Base-by-base conservation (phyloP, 257 asterid species). In the Linaria vulgaris region DNA sequence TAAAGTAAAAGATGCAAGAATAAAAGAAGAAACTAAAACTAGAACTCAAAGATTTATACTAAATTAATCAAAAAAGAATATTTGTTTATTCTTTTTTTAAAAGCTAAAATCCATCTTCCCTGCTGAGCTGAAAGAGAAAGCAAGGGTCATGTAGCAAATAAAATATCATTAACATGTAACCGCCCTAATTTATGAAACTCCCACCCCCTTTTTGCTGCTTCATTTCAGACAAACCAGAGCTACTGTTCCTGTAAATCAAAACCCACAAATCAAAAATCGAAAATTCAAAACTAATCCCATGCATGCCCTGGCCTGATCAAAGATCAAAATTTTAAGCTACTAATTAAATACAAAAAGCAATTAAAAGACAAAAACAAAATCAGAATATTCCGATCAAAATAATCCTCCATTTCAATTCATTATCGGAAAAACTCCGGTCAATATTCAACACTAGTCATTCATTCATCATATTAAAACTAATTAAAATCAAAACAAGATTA, bases 161-260 rank as follows among this genome's bases (percentile, higher is more conserved):
- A 34, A 34, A 34, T 34, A 34, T 3, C 9, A 31, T 16, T 44
- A n/a, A 20, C 10, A 17, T 30, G 44, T 38, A 27, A 52, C 69
- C 20, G 54, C 45, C 68, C 25, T 57, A 55, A n/a, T 23, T 64
- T 24, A 43, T 25, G n/a, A 9, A 44, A 66, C 63, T 34, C 41
- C 41, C 5, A 25, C 46, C 19, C 30, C 52, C 60, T 66, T 58
- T 66, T 21, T 79, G 81, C 72, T 69, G 41, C 75, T 43, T 55
- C 47, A 59, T 57, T 56, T 61, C 76, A 59, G 73, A 72, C 73
- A 72, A 31, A 16, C 14, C 25, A 56, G 12, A 23, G 52, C 63
- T 37, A 3, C 48, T 49, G 60, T 45, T 60, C 54, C 70, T 21
- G 14, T 20, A 45, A 34, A n/a, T 3, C 50, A 31, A 37, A 16